phyloP scores from a whole-genome alignment of 2,329 filamentous ascomycete genomes.

The Corinectria fuckeliana region DNA sequence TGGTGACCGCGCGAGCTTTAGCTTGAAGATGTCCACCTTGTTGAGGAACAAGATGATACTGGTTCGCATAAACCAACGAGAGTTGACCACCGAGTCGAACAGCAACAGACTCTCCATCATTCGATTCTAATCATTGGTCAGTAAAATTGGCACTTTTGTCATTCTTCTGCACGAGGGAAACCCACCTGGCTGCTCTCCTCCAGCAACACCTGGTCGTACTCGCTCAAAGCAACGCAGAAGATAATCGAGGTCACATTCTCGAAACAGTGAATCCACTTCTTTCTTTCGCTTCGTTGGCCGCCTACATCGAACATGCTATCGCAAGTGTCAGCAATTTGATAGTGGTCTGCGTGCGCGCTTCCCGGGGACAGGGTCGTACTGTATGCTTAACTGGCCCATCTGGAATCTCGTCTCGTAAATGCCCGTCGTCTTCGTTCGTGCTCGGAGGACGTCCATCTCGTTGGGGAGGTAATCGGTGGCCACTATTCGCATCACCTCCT shows the following conservation, averaged over 20 bases:
- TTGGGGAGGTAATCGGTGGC: slow-evolving; percentile 85
- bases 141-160: not conserved
- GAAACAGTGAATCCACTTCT: slow-evolving; percentile 99
- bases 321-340: slow-evolving; percentile 28
- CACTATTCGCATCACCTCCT: slow-evolving; percentile 87
- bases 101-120: slow-evolving; percentile 99
- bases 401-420: slow-evolving; percentile 99
- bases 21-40: slow-evolving; percentile 98
- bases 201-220: slow-evolving; percentile 96
- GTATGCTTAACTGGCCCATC: slow-evolving; percentile 98
- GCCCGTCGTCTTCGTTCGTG: slow-evolving; percentile 96
- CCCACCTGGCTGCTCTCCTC: slow-evolving; percentile 97
- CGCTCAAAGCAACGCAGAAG: slow-evolving; percentile 96
- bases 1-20: slow-evolving; percentile 88
- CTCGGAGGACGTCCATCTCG: slow-evolving; percentile 93
- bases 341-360: not conserved
- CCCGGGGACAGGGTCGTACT: slow-evolving; percentile 71
- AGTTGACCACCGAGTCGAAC: slow-evolving; percentile 98
- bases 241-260: slow-evolving; percentile 99
- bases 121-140: slow-evolving; percentile 74
- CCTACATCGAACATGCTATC: slow-evolving; percentile 98
- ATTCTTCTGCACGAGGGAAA: no score
- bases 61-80: slow-evolving; percentile 98
- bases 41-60: slow-evolving; percentile 99
- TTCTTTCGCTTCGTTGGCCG: slow-evolving; percentile 94